Evolutionary conservation across 169 alveolate genomes (phyloP), one percentile per base, ranked within the genome.

Genomic region (Cyclospora cayetanensis): DNA sequence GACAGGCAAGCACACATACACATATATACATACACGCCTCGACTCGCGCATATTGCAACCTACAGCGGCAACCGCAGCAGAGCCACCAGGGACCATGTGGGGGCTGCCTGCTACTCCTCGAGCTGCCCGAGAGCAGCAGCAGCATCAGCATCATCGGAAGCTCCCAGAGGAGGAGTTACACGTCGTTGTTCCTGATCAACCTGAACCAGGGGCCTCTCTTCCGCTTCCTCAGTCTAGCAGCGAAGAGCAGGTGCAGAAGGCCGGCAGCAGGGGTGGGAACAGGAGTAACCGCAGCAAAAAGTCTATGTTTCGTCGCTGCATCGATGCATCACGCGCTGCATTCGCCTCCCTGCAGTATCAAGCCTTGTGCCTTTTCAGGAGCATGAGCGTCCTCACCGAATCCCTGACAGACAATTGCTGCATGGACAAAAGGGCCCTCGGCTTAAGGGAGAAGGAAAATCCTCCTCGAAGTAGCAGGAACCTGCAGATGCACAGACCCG

Each of bases 81-180:
- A n/a, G n/a, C n/a, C n/a, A n/a, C n/a, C n/a, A n/a, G n/a, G 20
- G 60, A 46, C 60, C 60, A 46, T 46, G 60, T 46, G 60, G 60
- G 20, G 11, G 60, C 20, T 46, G 60, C 60, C 60, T 22, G 11
- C 60, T 22, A 46, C 60, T 12, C 60, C 60, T 12, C 60, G 60
- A 34, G 20, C 77, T 3, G 34, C 29, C 53, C 18, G 52, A 4
- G 29, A 68, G 80, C 80, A 34, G 20, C 80, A 68, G 80, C 80
- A 34, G 80, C 80, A 68, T 42, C 80, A 68, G 80, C 80, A 68
- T 7, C 80, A 68, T 42, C 80, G 37, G 52, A 42, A 11, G 80
- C 80, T 11, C 53, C 80, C 7, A 50, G 53, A 34, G 52, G 35
- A 4, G 80, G 53, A 34, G 80, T 31, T 12, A 50, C 52, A n/a